These are phyloP conservation scores for Thozetella sp. DNA, from an alignment of 495 filamentous ascomycete genomes.

Conservation along the genomic window DNA sequence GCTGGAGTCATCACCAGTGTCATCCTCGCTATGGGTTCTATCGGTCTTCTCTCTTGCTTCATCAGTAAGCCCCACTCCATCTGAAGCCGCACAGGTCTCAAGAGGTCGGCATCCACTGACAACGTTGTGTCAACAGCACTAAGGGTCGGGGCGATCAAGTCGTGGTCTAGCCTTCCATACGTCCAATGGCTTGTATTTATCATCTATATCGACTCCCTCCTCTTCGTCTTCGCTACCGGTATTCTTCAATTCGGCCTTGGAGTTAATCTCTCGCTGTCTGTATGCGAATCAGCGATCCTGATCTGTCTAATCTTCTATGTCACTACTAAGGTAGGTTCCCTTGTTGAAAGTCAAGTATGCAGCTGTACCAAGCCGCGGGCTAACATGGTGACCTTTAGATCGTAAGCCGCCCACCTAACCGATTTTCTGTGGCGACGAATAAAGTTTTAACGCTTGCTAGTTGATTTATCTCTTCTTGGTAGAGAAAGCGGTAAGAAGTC, in stretches of 20 bases:
- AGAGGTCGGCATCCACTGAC: constrained; percentile 3
- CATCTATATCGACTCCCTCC: constrained; percentile 51
- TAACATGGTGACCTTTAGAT: constrained; percentile 28
- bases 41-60: constrained; percentile 43
- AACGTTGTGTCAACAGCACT: constrained; percentile 26
- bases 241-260: constrained; percentile 52
- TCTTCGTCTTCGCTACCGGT: constrained; percentile 50
- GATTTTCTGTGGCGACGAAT: no score
- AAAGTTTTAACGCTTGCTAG: constrained; percentile 21
- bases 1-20: constrained; percentile 40
- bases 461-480: constrained; percentile 55
- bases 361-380: background rate
- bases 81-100: background rate
- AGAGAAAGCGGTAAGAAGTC: constrained; percentile 48
- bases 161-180: constrained; percentile 44
- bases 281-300: constrained; percentile 51
- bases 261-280: constrained; percentile 34
- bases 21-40: constrained; percentile 39
- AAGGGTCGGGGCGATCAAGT: constrained; percentile 31
- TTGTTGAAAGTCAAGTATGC: background rate
- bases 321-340: constrained; percentile 47
- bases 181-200: constrained; percentile 49
- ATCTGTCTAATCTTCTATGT: constrained; percentile 53
- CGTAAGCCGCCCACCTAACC: constrained; percentile 20
- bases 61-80: constrained; percentile 33